These are phyloP conservation scores for Boletus insuetus DNA, from an alignment of 768 basidiomycete genomes.

Conservation along the genomic window DNA sequence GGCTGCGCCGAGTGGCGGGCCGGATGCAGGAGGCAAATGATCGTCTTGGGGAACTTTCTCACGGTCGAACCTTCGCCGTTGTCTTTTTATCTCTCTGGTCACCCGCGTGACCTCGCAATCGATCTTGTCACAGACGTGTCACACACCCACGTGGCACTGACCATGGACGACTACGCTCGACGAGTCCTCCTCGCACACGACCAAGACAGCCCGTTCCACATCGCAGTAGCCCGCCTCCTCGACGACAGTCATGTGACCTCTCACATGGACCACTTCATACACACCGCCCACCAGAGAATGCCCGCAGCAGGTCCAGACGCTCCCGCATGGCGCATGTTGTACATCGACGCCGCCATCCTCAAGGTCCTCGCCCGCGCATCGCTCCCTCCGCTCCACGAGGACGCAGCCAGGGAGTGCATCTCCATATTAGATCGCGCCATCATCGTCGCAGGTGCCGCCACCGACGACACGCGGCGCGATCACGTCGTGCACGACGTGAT, in stretches of 20 bases:
- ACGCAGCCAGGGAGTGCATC: slow-evolving; percentile 44
- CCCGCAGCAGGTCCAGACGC: slow-evolving; percentile 30
- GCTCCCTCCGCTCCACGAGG: slow-evolving; percentile 9
- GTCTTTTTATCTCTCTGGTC: slow-evolving; percentile 60
- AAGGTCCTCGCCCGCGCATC: slow-evolving; percentile 42
- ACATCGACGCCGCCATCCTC: slow-evolving; percentile 73
- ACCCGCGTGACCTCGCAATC: slow-evolving; percentile 40
- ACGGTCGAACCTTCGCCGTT: slow-evolving; percentile 40
- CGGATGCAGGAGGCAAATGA: slow-evolving; percentile 38
- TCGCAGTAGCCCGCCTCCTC: background rate
- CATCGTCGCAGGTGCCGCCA: slow-evolving; percentile 72
- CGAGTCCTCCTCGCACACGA: slow-evolving; percentile 10
- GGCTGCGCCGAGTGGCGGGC: slow-evolving; percentile 49
- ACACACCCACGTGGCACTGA: slow-evolving; percentile 6
- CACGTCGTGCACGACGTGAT: slow-evolving; percentile 61
- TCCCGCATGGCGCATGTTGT: slow-evolving; percentile 60
- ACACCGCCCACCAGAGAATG: slow-evolving; percentile 50
- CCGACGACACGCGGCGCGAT: slow-evolving; percentile 58
- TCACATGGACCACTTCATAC: slow-evolving; percentile 38
- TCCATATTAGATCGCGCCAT: slow-evolving; percentile 72
- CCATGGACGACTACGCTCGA: slow-evolving; percentile 11
- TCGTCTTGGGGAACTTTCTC: slow-evolving; percentile 52
- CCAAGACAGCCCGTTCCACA: background rate
- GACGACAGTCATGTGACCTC: background rate
- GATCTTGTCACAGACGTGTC: slow-evolving; percentile 22